Evolutionary conservation across 2,329 filamentous ascomycete species (phyloP).

Genomic region (Fusarium begoniae): DNA sequence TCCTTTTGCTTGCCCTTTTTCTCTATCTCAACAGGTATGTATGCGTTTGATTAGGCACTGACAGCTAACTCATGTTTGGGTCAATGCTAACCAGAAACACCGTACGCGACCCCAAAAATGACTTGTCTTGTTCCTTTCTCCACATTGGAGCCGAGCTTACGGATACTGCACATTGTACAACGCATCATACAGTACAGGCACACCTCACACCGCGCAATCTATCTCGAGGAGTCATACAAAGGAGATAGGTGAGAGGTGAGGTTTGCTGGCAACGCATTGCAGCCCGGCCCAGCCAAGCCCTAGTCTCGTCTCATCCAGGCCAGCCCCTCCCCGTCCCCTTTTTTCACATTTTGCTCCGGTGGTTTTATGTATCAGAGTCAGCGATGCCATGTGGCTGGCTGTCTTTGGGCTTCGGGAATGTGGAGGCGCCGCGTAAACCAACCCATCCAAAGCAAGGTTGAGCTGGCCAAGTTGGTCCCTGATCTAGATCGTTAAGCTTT

Average conservation of each 20-base stretch:
- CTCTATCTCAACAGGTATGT: not conserved
- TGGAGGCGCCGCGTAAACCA: constrained; percentile 18
- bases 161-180: constrained; percentile 10
- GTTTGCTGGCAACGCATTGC: constrained; percentile 36
- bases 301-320: constrained; percentile 5
- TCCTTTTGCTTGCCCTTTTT: not conserved
- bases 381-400: constrained; percentile 34
- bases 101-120: not conserved
- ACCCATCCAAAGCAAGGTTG: not conserved
- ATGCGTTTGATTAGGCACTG: not conserved
- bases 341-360: constrained; percentile 19
- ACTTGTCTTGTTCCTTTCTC: constrained; percentile 7
- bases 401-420: constrained; percentile 29
- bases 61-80: not conserved
- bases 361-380: not conserved
- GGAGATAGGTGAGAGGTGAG: not conserved
- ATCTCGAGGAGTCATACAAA: not conserved
- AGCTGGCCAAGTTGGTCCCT: constrained; percentile 13
- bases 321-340: constrained; percentile 1
- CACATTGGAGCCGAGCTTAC: constrained; percentile 24
- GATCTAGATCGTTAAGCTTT: constrained; percentile 28
- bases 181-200: constrained; percentile 14
- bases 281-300: constrained; percentile 23
- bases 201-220: constrained; percentile 21
- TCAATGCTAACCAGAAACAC: not conserved